Evolutionary conservation across 2,329 filamentous ascomycete species (phyloP), one percentile per base, ranked within the genome.

Genomic region (Colletotrichum theobromicola): DNA sequence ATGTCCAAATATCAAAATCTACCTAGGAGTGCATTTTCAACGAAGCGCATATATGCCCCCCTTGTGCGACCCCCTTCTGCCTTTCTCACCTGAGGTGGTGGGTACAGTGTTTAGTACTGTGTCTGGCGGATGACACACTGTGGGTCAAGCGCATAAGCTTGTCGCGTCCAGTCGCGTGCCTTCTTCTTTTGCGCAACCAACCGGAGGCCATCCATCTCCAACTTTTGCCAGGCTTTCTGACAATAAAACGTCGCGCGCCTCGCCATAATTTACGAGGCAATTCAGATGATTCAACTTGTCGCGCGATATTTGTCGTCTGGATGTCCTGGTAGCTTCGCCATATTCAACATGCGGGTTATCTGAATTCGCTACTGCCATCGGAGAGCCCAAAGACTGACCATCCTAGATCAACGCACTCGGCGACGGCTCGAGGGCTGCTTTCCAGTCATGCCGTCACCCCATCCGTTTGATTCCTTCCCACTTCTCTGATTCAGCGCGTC

Each of bases 141-240:
- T 46, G 18, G 42, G n/a, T 13, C 42, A 46, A 46, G 42, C 42
- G 18, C 55, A 4, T n/a, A 18, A 26, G 55, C 26, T 13, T 4
- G 61, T 64, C 61, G 61, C 61, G 61, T 64, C 34, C 42, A 21
- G 34, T 16, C 42, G 42, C 62, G 42, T 46, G 2, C 16, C 28
- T 55, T 55, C 42, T 65, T 65, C 50, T 32, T 26, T 50, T 26
- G 24, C 61, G 26, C 42, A 21, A 12, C 42, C 42, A 46, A 46
- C 42, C 3, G n/a, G 13, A 21, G 42, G 42, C 42, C n/a, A 21
- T 7, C 42, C 42, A 12, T 9, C n/a, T 46, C 42, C 42, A 46
- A 12, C 42, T 46, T 46, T n/a, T 46, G 42, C 42, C 42, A 46
- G 42, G 1, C 42, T 46, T 46, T 7, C 42, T 46, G 42, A 46